Base-by-base conservation (phyloP, 345 rosid genomes). In the Toxicodendron radicans region DNA sequence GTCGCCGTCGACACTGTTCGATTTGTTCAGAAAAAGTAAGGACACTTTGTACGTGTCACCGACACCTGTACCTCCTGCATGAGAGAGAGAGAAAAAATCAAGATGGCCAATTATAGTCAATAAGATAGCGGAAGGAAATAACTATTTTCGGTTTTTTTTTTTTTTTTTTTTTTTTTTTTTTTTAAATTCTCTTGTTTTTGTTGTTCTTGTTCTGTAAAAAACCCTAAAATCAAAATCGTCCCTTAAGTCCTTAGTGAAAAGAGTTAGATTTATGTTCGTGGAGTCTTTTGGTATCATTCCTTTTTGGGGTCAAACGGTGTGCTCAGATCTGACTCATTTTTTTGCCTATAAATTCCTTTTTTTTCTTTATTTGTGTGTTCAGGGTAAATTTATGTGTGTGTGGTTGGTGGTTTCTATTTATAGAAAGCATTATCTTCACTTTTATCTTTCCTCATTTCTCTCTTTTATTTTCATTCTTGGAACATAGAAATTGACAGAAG, bases 401-500 rank as follows among this genome's bases (percentile, higher is more conserved):
- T 27, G 53, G 46, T 46, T 11, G 73, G 62, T 56, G 35, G 30
- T 79, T 58, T 68, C 77, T 73, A 64, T 70, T 21, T 63, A 35
- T 63, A 71, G 81, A 56, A 77, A 65, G 41, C 46, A 41, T 72
- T 66, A 54, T 57, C 51, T 52, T 61, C 30, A 27, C 35, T 48
- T 45, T 33, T 41, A 1, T 41, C 43, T 64, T 2, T 38, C 43
- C 48, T 64, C 14, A 10, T 30, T 46, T 70, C 76, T 1, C 33
- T 48, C 30, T 20, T 24, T 27, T 23, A 4, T 9, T 14, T 24
- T 45, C n/a, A 67, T 68, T 45, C 58, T 41, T 68, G 87, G 82
- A 79, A 78, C 83, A 80, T 72, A 35, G 90, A 91, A 91, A 81
- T 85, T 93, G 98, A 93, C 98, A 93, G 98, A 93, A 93, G 98